Evolutionary conservation across 495 filamentous ascomycete genomes (phyloP).

Genomic region (Tuber borchii): DNA sequence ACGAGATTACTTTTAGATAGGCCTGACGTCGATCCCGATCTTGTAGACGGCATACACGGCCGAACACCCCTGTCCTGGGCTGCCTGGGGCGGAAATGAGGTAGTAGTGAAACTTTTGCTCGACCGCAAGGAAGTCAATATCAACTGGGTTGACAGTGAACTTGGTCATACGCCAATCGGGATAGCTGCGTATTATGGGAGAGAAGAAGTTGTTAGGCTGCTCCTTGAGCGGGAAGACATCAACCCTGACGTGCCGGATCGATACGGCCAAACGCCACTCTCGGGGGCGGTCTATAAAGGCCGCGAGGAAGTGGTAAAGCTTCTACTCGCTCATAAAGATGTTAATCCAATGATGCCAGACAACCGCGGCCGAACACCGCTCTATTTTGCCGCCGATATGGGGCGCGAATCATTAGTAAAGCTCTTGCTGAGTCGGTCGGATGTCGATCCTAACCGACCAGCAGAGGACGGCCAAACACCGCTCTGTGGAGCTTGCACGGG

Average conservation of each 20-base stretch:
- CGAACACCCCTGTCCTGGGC: constrained; percentile 26
- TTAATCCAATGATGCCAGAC: background rate
- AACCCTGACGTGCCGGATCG: background rate
- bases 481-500: background rate
- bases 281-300: background rate
- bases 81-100: constrained; percentile 18
- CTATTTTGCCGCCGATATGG: constrained; percentile 2
- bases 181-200: constrained; percentile 29
- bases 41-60: constrained; percentile 10
- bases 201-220: constrained; percentile 11
- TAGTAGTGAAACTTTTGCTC: constrained; percentile 19
- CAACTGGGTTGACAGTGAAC: constrained; percentile 17
- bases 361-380: background rate
- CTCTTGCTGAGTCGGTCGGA: background rate
- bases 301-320: background rate
- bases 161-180: constrained; percentile 17
- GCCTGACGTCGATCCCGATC: constrained; percentile 17
- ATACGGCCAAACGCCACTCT: constrained; percentile 3
- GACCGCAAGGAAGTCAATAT: constrained; percentile 19
- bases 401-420: background rate
- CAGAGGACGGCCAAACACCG: background rate
- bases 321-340: background rate
- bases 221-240: constrained; percentile 18
- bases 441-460: background rate
- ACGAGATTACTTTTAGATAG: constrained; percentile 22